Evolutionary conservation across 306 rosid genomes (phyloP), one percentile per base, ranked within the genome.

Genomic region (Ceratonia siliqua): DNA sequence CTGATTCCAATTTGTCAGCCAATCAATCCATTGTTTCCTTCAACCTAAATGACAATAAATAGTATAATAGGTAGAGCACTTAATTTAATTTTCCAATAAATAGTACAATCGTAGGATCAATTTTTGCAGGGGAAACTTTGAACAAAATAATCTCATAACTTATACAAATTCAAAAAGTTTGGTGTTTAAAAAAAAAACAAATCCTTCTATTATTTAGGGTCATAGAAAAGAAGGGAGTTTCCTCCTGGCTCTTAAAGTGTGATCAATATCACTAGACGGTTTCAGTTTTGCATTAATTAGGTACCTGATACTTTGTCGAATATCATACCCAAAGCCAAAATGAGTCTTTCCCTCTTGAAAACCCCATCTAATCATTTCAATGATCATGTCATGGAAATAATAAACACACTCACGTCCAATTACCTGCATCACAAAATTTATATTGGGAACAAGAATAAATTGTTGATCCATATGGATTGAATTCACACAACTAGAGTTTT

Each of bases 231-330:
- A 76, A 71, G 48, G 59, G 61, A 68, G 41, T 33, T 2, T 53
- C 27, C 54, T 46, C 42, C 25, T 5, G 62, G 2, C 42, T 48
- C 33, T 55, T 30, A 3, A 71, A 21, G 53, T 56, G 20, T 11
- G 12, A 39, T 53, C 42, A 48, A 62, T 62, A 46, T 45, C 18
- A 45, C 28, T 52, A 28, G 35, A 50, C 32, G 28, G 3, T 11
- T 46, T n/a, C 9, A 69, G 61, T 54, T 39, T 76, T 22, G 24
- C 55, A 46, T 38, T 55, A 54, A 45, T 52, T 59, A 62, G 67
- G 38, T 88, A 94, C 98, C 99, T 92, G 87, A 89, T 94, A 81
- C 99, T 94, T 84, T 94, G 97, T 56, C 99, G 99, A 81, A 94
- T 92, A 81, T 94, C 99, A 82, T 94, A 94, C 11, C 99, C 99